Percentiles rank a stretch among this genome's conserved stretches.
These are phyloP conservation scores for Barnettozyma vustinii DNA, from an alignment of 805 yeast genomes.

Conservation along the genomic window DNA sequence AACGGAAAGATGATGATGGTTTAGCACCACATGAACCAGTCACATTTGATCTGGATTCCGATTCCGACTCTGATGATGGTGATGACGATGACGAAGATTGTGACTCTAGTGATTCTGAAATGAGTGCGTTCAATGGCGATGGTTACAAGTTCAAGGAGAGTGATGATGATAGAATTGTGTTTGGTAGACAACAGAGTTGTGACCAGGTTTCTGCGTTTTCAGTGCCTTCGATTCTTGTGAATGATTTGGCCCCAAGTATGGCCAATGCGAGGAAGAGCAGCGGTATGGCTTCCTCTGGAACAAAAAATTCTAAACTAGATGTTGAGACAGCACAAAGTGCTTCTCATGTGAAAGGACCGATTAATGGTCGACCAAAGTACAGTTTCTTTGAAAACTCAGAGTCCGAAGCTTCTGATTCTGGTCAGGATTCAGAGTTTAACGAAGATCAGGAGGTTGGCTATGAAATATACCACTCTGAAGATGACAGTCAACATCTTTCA, in stretches of 20 bases:
- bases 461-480: conserved; percentile 18
- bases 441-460: conserved; percentile 31
- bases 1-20: conserved; percentile 12
- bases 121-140: conserved; percentile 5
- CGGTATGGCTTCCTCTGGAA: background rate
- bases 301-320: background rate
- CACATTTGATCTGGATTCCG: conserved; percentile 8
- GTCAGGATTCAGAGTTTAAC: background rate
- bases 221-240: conserved; percentile 13
- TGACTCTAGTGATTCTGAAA: background rate
- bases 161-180: conserved; percentile 5
- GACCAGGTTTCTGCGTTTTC: conserved; percentile 12
- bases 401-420: conserved; percentile 8
- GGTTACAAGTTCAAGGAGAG: conserved; percentile 6
- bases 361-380: conserved; percentile 19
- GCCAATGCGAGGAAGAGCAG: background rate
- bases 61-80: conserved; percentile 6
- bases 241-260: conserved; percentile 6
- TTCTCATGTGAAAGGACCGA: conserved; percentile 1
- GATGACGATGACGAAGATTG: conserved; percentile 7
- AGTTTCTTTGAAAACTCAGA: conserved; percentile 22
- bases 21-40: conserved; percentile 20
- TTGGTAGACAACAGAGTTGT: conserved; percentile 10
- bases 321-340: background rate
- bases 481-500: background rate